phyloP scores from a whole-genome alignment of 495 filamentous ascomycete genomes.

The Podospora pseudopauciseta region DNA sequence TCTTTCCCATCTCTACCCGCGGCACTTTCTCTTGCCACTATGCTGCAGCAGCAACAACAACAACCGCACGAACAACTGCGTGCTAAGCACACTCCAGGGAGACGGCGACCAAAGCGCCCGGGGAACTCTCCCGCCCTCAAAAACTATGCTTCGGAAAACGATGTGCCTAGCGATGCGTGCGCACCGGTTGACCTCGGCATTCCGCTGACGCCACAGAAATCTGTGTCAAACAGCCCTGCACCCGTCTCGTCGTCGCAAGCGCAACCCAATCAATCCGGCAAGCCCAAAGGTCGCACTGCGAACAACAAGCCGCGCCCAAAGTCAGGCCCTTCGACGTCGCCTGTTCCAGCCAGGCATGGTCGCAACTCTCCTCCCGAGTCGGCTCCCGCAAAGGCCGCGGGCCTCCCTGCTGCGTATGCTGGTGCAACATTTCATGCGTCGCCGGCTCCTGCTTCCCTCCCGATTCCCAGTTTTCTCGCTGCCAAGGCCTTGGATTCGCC shows the following conservation, averaged over 20 bases:
- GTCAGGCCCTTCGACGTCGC: slow-evolving; percentile 30
- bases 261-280: slow-evolving; percentile 23
- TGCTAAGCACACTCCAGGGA: slow-evolving; percentile 38
- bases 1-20: not conserved
- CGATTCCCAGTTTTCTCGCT: slow-evolving; percentile 79
- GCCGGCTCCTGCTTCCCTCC: slow-evolving; percentile 86
- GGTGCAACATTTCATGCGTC: slow-evolving; percentile 95
- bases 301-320: slow-evolving; percentile 30
- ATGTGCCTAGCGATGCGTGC: slow-evolving; percentile 32
- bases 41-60: slow-evolving; percentile 3
- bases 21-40: slow-evolving; percentile 14
- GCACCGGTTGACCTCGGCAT: slow-evolving; percentile 25
- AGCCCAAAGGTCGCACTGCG: slow-evolving; percentile 33
- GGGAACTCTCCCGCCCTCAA: slow-evolving; percentile 37
- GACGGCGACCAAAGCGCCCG: slow-evolving; percentile 38
- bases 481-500: slow-evolving; percentile 71
- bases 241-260: slow-evolving; percentile 18
- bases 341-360: slow-evolving; percentile 33
- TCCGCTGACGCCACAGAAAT: slow-evolving; percentile 41
- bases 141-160: slow-evolving; percentile 49
- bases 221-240: slow-evolving; percentile 22
- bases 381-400: slow-evolving; percentile 28
- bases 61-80: slow-evolving; percentile 21
- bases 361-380: slow-evolving; percentile 41
- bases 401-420: slow-evolving; percentile 66